These are phyloP conservation scores for Curvularia sp. DNA, from an alignment of 2,329 filamentous ascomycete species.

Conservation along the genomic window DNA sequence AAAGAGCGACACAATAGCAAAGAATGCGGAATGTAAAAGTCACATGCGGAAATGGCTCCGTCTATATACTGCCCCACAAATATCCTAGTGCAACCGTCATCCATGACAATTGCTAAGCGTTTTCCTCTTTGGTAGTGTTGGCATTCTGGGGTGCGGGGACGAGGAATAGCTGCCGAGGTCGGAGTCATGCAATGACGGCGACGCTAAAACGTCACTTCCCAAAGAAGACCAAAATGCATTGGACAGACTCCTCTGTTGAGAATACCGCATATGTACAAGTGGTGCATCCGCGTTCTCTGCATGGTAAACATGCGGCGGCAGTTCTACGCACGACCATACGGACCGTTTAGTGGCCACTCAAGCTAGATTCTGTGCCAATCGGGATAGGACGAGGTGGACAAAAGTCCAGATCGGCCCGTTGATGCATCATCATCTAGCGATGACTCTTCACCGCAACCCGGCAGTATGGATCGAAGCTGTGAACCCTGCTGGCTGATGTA, in stretches of 20 bases:
- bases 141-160: constrained; percentile 32
- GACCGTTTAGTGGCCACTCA: neutral
- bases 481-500: neutral
- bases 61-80: constrained; percentile 4
- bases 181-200: constrained; percentile 12
- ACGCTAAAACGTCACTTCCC: neutral
- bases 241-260: neutral
- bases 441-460: neutral
- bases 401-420: neutral
- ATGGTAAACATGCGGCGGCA: neutral
- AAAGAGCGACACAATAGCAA: neutral
- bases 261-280: neutral
- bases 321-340: neutral
- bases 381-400: neutral
- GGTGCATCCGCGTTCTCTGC: neutral
- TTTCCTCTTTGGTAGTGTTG: constrained; percentile 14
- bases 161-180: constrained; percentile 35
- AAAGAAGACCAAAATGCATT: neutral
- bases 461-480: neutral
- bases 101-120: constrained; percentile 37
- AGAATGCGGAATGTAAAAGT: neutral
- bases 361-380: neutral
- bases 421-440: neutral
- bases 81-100: constrained; percentile 17
- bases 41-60: constrained; percentile 5